phyloP scores from a whole-genome alignment of 164 flowering plant genomes.

The Liquidambar formosana region DNA sequence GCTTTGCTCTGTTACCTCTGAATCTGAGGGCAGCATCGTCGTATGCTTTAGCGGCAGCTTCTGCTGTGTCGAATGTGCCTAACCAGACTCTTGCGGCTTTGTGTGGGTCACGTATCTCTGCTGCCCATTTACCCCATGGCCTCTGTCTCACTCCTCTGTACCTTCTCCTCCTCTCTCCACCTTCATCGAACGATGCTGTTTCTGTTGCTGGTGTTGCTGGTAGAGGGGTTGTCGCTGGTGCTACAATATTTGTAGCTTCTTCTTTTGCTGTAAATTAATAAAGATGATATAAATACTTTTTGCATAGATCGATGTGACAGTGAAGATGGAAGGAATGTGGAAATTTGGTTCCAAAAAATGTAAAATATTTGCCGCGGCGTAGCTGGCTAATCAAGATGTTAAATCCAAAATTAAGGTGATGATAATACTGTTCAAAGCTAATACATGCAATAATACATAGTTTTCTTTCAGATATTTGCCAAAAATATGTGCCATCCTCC shows the following conservation, averaged over 20 bases:
- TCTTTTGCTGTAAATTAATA: constrained; percentile 15
- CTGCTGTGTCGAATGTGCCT: constrained; percentile 82
- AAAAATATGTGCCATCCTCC: too few species aligned
- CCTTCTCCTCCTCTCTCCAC: constrained; percentile 52
- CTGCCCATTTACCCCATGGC: constrained; percentile 91
- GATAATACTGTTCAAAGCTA: neutral
- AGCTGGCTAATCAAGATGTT: neutral
- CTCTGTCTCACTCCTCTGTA: constrained; percentile 80
- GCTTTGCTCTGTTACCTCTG: constrained; percentile 76
- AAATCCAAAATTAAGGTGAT: neutral
- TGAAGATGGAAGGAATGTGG: too few species aligned
- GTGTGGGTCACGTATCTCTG: constrained; percentile 81
- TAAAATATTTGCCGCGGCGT: too few species aligned
- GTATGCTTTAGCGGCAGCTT: constrained; percentile 78
- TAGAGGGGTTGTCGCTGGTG: constrained; percentile 9
- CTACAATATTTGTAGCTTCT: constrained; percentile 18
- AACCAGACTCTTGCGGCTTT: constrained; percentile 83
- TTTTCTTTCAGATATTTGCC: neutral
- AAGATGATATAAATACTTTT: too few species aligned
- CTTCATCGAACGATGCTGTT: constrained; percentile 22
- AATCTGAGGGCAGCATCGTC: constrained; percentile 79
- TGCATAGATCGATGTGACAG: neutral
- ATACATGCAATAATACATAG: neutral
- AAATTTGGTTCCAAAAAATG: too few species aligned
- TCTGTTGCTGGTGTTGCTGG: constrained; percentile 19